phyloP scores from a whole-genome alignment of 1,284 basidiomycete genomes.

The Erythrobasidium hasegawianum region DNA sequence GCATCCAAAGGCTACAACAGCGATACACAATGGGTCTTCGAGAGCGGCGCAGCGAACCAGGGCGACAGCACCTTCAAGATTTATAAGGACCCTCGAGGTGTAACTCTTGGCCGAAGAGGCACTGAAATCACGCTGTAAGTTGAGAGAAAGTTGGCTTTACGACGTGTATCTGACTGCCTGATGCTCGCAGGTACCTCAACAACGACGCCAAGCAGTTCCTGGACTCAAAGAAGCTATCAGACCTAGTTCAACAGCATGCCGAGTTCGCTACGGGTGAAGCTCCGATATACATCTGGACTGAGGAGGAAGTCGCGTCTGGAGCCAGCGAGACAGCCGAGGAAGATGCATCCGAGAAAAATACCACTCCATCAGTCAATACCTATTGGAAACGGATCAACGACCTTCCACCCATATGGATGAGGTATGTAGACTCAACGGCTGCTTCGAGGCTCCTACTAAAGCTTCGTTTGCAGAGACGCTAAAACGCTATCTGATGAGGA shows the following conservation, averaged over 20 bases:
- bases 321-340: slow-evolving; percentile 51
- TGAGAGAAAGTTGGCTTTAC: no score
- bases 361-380: slow-evolving; percentile 31
- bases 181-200: slow-evolving; percentile 55
- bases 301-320: slow-evolving; percentile 45
- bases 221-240: slow-evolving; percentile 61
- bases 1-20: slow-evolving; percentile 65
- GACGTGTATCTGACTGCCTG: no score
- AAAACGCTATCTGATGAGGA: slow-evolving; percentile 75
- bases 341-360: slow-evolving; percentile 53
- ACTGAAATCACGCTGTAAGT: slow-evolving; percentile 78
- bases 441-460: no score
- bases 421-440: no score
- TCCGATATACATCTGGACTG: slow-evolving; percentile 78
- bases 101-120: slow-evolving; percentile 72
- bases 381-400: slow-evolving; percentile 77
- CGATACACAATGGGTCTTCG: slow-evolving; percentile 69
- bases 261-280: slow-evolving; percentile 75
- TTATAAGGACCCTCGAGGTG: slow-evolving; percentile 83
- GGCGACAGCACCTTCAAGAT: slow-evolving; percentile 68
- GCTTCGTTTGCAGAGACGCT: slow-evolving; percentile 57
- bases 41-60: slow-evolving; percentile 68
- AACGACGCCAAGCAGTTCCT: slow-evolving; percentile 68
- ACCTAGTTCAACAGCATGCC: slow-evolving; percentile 81
- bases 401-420: slow-evolving; percentile 82